Conservation (phyloP, 108 stramenopile species). For the Chaetoceros muelleri region DNA sequence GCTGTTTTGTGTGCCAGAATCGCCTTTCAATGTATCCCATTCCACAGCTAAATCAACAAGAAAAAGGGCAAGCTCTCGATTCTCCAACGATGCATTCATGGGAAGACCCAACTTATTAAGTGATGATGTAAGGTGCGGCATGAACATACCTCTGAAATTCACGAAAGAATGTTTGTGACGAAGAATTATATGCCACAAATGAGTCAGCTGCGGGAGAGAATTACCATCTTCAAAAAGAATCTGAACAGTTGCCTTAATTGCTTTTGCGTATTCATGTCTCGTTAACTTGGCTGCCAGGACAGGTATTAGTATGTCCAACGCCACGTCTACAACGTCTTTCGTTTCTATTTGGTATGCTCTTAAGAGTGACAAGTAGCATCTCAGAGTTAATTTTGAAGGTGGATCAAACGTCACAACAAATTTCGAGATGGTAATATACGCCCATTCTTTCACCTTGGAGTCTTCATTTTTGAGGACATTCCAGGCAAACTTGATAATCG, state of each 20-base stretch:
- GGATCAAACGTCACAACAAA: conserved; percentile 78
- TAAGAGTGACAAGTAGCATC: conserved; percentile 76
- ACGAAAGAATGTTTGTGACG: conserved; percentile 58
- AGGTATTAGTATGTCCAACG: conserved; percentile 81
- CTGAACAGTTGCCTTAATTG: conserved; percentile 73
- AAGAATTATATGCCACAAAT: conserved; percentile 82
- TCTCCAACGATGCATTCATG: conserved; percentile 54
- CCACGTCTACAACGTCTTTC: conserved; percentile 56
- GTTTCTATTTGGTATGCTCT: conserved; percentile 74
- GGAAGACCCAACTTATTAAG: conserved; percentile 72
- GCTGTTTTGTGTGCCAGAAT: neutral
- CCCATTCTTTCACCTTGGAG: conserved; percentile 78
- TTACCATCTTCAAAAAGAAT: conserved; percentile 90
- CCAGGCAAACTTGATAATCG: conserved; percentile 89
- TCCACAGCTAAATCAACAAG: conserved; percentile 71
- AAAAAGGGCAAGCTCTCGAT: conserved; percentile 53
- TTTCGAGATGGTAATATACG: conserved; percentile 77
- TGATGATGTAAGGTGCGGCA: conserved; percentile 76
- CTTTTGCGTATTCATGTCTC: conserved; percentile 41
- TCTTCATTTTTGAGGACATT: conserved; percentile 76
- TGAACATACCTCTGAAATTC: conserved; percentile 44
- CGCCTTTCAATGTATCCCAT: conserved; percentile 51
- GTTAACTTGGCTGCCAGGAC: conserved; percentile 49
- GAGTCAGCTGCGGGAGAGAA: conserved; percentile 79
- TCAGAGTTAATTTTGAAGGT: conserved; percentile 76